A percentile compares a stretch with the other conserved stretches of the same genome.
Evolutionary conservation across 768 basidiomycete genomes (phyloP).

Genomic region (Terana coerulea): DNA sequence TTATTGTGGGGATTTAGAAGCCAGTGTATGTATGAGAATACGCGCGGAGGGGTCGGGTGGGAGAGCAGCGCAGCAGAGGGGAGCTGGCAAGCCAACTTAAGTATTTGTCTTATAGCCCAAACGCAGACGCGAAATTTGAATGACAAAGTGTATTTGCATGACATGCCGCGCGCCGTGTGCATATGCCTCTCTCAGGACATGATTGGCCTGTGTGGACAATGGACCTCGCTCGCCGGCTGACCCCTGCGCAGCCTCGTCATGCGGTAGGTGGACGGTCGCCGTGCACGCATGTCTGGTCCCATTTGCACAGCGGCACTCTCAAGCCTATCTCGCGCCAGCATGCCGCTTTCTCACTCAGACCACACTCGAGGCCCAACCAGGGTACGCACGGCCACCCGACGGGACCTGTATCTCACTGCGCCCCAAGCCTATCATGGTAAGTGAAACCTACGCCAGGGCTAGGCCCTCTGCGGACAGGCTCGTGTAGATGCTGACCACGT

Average conservation of each 20-base stretch:
- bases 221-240: no score
- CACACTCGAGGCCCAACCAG: not conserved
- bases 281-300: not conserved
- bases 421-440: not conserved
- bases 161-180: no score
- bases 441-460: no score
- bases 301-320: not conserved
- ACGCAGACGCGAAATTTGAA: constrained; percentile 4
- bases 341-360: not conserved
- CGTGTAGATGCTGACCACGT: no score
- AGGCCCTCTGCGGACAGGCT: no score
- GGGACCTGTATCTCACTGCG: not conserved
- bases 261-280: not conserved
- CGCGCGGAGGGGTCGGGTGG: not conserved
- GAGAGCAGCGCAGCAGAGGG: no score
- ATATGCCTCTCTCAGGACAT: no score
- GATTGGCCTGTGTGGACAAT: no score
- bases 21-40: constrained; percentile 1
- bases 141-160: constrained; percentile 6
- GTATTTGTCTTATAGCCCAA: constrained; percentile 5
- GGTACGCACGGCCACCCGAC: not conserved
- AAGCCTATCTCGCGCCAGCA: not conserved
- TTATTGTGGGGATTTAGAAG: not conserved
- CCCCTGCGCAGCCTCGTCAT: constrained; percentile 3
- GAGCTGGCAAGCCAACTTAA: no score